Conservation (phyloP, 2,329 filamentous ascomycete species). For the Parafenestella ontariensis region DNA sequence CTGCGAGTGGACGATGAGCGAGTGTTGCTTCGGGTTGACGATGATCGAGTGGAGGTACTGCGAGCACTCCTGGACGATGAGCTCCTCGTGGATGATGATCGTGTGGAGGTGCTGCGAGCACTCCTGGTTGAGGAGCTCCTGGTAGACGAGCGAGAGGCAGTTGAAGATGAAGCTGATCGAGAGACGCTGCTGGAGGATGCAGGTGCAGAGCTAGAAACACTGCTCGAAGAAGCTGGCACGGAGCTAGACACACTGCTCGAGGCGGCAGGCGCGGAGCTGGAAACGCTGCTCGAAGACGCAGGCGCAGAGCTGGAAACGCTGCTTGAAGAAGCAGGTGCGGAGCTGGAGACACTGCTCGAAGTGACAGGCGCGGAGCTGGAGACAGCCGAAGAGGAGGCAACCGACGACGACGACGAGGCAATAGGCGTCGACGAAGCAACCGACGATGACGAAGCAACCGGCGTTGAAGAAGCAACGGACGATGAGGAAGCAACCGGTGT, state of each 20-base stretch:
- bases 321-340: constrained; percentile 40
- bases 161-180: background rate
- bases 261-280: background rate
- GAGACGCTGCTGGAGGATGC: background rate
- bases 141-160: background rate
- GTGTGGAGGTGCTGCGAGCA: no score
- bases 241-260: background rate
- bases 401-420: constrained; percentile 62
- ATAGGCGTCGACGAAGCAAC: constrained; percentile 54
- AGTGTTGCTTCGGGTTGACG: background rate
- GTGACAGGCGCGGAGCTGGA: constrained; percentile 40
- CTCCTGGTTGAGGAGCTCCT: background rate
- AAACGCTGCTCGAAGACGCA: constrained; percentile 57
- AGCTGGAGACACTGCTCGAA: background rate
- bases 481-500: background rate
- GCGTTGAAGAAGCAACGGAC: background rate
- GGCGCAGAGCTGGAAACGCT: constrained; percentile 21
- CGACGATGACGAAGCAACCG: constrained; percentile 57
- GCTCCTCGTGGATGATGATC: background rate
- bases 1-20: background rate
- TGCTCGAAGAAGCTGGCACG: background rate
- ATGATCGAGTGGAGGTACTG: background rate
- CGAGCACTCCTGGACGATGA: background rate
- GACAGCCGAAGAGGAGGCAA: constrained; percentile 54
- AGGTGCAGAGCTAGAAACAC: background rate